Base-by-base conservation (phyloP, 306 rosid species). In the Acacia melanoxylon region DNA sequence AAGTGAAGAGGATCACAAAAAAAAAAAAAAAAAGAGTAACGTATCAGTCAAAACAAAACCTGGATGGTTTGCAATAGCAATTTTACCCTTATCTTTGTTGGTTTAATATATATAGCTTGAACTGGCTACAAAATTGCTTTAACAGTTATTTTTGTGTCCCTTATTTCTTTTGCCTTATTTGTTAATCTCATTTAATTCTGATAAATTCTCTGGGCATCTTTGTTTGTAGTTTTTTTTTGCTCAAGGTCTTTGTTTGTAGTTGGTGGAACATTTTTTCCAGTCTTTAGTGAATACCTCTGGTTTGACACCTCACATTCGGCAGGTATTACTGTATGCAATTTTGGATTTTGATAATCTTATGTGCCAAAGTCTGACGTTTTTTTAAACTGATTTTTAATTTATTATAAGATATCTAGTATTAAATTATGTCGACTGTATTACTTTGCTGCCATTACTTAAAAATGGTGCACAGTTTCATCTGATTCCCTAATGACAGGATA, bases 231-330 rank as follows among this genome's bases (percentile, higher is more conserved):
- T 95, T n/a, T n/a, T n/a, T n/a, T n/a, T n/a, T n/a, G n/a, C n/a
- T n/a, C n/a, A n/a, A n/a, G n/a, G n/a, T 56, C 68, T 81, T 65
- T 22, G 12, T 84, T 61, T 84, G 58, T 79, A 95, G 99, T 83
- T 95, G 90, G 99, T 95, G 93, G 97, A 95, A 85, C 99, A 95
- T 83, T 93, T 95, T 83, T 91, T 95, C 91, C 31, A 29, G 31
- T 95, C 99, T 25, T 54, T 93, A 83, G 98, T 93, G 88, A 95
- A 95, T 88, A 95, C 93, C 24, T 95, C 99, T 77, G 99, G 98
- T 25, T 2, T 31, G 35, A 3, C 35, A 31, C 35, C 3, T 31
- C 35, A 31, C 4, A 31, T 31, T 31, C 35, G 35, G 25, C 98
- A 95, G 99, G 99, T 95, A 95, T 72, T 69, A 61, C 81, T 76